Evolutionary conservation across 225 moss, liverwort and hornwort genomes (phyloP).

Genomic region (Polytrichum commune): DNA sequence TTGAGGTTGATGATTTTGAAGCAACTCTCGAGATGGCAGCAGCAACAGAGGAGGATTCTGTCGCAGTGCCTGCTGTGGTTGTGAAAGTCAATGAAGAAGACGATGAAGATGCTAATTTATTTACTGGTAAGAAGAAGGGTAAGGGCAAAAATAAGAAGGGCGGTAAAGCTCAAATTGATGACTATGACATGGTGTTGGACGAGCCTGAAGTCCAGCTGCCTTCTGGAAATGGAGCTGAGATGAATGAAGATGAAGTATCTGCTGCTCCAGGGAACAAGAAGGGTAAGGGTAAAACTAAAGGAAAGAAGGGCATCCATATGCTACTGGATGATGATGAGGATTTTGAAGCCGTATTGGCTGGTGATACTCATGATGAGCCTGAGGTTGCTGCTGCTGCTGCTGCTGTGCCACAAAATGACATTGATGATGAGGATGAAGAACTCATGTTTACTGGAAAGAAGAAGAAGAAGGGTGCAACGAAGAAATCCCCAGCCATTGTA

Average conservation of each 20-base stretch:
- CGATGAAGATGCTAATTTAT: slow-evolving; percentile 26
- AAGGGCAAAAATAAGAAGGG: slow-evolving; percentile 43
- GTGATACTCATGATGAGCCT: background rate
- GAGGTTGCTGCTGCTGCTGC: background rate
- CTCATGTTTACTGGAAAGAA: slow-evolving; percentile 24
- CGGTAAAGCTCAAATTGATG: slow-evolving; percentile 4
- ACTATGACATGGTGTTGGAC: background rate
- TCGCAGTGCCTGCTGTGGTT: slow-evolving; percentile 6
- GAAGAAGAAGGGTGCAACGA: slow-evolving; percentile 41
- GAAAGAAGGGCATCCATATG: slow-evolving; percentile 1
- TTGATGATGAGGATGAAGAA: slow-evolving; percentile 24
- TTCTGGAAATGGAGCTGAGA: slow-evolving; percentile 4
- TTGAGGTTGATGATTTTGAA: slow-evolving; percentile 30
- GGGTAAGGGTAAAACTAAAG: slow-evolving; percentile 1
- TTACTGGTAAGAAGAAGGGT: slow-evolving; percentile 57
- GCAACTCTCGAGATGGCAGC: slow-evolving; percentile 11
- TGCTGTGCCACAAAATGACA: slow-evolving; percentile 3
- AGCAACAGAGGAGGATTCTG: slow-evolving; percentile 3
- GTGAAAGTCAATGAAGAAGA: slow-evolving; percentile 15
- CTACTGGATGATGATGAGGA: slow-evolving; percentile 6
- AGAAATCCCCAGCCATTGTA: slow-evolving; percentile 30
- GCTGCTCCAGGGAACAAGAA: background rate
- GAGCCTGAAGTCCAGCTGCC: background rate
- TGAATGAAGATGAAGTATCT: slow-evolving; percentile 4
- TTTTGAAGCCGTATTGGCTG: background rate